Evolutionary conservation across 768 basidiomycete species (phyloP), one percentile per base, ranked within the genome.

Genomic region (Kwoniella mangroviensis): DNA sequence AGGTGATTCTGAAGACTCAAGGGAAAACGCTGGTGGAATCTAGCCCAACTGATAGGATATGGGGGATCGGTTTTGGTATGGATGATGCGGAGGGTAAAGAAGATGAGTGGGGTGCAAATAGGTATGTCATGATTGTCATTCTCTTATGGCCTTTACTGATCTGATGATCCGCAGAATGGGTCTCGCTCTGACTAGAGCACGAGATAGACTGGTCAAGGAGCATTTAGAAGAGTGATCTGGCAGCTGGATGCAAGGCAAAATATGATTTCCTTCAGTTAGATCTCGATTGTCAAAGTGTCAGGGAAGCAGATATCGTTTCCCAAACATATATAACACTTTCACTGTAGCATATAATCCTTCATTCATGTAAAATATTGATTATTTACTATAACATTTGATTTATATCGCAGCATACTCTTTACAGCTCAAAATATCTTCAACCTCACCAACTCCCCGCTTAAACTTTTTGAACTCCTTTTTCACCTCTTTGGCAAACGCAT

Each of bases 21-120:
- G 87, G 89, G 73, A 88, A 87, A 21, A 87, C 88, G 64, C 86
- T 92, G 42, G 81, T 92, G 4, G 91, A 92, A 86, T 90, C 90
- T 24, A 89, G 88, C 77, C 88, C 88, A 19, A 73, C 84, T 21
- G 89, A 90, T 77, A 78, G 85, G 69, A 87, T 89, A n/a, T 90
- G 89, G 88, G 89, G 88, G 0, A 86, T 90, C 65, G 88, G 88
- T 24, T 87, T 84, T 73, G 85, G 85, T 2, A 86, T 85, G 80
- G 84, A 85, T 76, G 86, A 86, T 65, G 88, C 89, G 52, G 63
- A 86, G 67, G 74, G 74, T 45, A 82, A 75, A 58, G 80, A 78
- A 70, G 78, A 80, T n/a, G 69, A 83, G 26, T 89, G 88, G 89
- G 89, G 89, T 5, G 63, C 85, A 73, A 90, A 90, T 83, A 71